Evolutionary conservation across 2,329 filamentous ascomycete genomes (phyloP), one percentile per base, ranked within the genome.

Genomic region (Exophiala bonariae): DNA sequence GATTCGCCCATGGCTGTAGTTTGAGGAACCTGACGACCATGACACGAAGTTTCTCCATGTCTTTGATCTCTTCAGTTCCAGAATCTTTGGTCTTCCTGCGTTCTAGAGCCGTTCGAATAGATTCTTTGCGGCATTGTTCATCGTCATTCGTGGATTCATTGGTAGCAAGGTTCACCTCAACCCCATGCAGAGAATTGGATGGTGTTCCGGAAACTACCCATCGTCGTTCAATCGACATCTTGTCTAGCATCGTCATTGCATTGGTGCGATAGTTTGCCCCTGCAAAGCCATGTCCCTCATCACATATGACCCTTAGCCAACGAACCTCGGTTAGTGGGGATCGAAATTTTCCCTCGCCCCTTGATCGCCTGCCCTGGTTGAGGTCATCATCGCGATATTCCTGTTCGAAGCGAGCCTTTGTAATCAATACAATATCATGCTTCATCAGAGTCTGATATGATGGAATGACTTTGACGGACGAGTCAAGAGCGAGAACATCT

Each of bases 131-230:
- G 6, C 44, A 49, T 10, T 11, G 11, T 13, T 45, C 40, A 9
- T 16, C 36, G 37, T 38, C 14, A 30, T 41, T 11, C 49, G 62
- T 52, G 4, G 60, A 63, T 47, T 72, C 67, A 47, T 68, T 62
- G 2, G 67, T 68, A 2, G 73, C 70, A 19, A 81, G 62, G 45
- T 79, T 79, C 10, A 84, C 73, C 52, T 89, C 82, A 0, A 89
- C 78, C 0, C 91, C 89, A 46, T 89, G 88, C 0, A 96, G 72
- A 8, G 90, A 88, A 52, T 84, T 85, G 1, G 90, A 89, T 2
- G 92, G 92, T 0, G 92, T 97, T 46, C 92, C 92, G 1, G 88
- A 95, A 1, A 96, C 86, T 3, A 95, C 82, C 92, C 92, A 96
- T 8, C 87, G 81, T 14, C 88, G 80, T 37, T 89, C 84, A 13